phyloP scores from a whole-genome alignment of 768 basidiomycete genomes.

The Leccinum pellstonianum region DNA sequence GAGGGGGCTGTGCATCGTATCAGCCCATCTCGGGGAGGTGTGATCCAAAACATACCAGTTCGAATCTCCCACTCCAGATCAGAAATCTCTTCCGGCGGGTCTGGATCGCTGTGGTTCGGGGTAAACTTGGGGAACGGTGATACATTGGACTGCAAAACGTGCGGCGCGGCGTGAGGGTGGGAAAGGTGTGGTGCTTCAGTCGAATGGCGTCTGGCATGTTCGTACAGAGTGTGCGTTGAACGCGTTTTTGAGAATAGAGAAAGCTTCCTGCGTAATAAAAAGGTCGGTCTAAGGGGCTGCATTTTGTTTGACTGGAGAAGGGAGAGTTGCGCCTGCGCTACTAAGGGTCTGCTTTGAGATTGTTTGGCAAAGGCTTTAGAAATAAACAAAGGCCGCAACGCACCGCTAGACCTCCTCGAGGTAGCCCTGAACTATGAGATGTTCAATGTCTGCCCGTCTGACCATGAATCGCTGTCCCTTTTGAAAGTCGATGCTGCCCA shows the following conservation, averaged over 20 bases:
- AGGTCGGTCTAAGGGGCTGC: slow-evolving; percentile 6
- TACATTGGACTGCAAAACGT: slow-evolving; percentile 5
- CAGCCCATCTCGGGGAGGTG: slow-evolving; percentile 24
- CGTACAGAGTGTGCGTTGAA: neutral
- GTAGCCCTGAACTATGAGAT: slow-evolving; percentile 91
- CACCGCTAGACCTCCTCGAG: slow-evolving; percentile 71
- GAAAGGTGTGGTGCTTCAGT: slow-evolving; percentile 19
- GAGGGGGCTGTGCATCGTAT: slow-evolving; percentile 26
- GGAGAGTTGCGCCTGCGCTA: neutral
- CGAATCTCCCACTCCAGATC: slow-evolving; percentile 80
- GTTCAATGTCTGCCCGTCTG: slow-evolving; percentile 85
- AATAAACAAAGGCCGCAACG: slow-evolving; percentile 20
- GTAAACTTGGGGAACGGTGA: slow-evolving; percentile 25
- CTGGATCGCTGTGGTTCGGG: slow-evolving; percentile 15
- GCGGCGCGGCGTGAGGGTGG: slow-evolving; percentile 2
- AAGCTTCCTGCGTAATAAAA: neutral
- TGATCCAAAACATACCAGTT: slow-evolving; percentile 48
- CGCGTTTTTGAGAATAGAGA: neutral
- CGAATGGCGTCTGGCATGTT: slow-evolving; percentile 6
- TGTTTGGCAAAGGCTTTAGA: slow-evolving; percentile 28
- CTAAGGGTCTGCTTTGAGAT: neutral
- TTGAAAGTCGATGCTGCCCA: slow-evolving; percentile 86
- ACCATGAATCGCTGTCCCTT: slow-evolving; percentile 91
- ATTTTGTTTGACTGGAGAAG: slow-evolving; percentile 7
- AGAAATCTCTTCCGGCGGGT: slow-evolving; percentile 37